phyloP scores from a whole-genome alignment of 345 rosid species.

The Brassica juncea region DNA sequence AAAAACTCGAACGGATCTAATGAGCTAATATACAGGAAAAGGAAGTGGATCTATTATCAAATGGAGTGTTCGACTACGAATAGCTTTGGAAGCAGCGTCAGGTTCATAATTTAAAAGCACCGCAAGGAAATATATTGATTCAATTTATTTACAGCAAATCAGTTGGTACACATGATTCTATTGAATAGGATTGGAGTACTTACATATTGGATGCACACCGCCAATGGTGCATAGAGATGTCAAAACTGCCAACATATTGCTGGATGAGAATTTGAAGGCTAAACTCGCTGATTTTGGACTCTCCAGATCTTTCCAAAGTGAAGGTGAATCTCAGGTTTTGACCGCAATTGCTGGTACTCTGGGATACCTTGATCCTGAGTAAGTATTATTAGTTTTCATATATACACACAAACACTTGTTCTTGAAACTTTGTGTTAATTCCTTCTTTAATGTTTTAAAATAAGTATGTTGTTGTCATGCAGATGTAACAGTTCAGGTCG shows the following conservation, averaged over 20 bases:
- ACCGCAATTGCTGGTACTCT: background rate
- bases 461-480: background rate
- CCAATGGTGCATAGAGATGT: slow-evolving; percentile 47
- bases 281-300: slow-evolving; percentile 54
- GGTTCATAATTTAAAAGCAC: background rate
- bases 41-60: background rate
- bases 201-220: slow-evolving; percentile 50
- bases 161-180: background rate
- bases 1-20: background rate
- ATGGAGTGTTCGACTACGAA: background rate
- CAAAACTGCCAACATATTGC: slow-evolving; percentile 46
- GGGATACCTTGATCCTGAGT: slow-evolving; percentile 59
- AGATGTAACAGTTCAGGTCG: slow-evolving; percentile 2
- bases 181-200: slow-evolving; percentile 45
- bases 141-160: background rate
- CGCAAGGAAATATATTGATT: too few species aligned
- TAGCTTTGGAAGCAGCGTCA: background rate
- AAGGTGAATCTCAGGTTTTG: slow-evolving; percentile 10
- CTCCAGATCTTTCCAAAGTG: slow-evolving; percentile 33
- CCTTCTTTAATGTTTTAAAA: background rate
- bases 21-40: background rate
- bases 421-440: background rate
- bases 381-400: background rate
- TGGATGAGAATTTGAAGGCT: slow-evolving; percentile 42
- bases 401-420: background rate